Base-by-base conservation (phyloP, 2,329 filamentous ascomycete species). In the Malbranchea zuffiana region DNA sequence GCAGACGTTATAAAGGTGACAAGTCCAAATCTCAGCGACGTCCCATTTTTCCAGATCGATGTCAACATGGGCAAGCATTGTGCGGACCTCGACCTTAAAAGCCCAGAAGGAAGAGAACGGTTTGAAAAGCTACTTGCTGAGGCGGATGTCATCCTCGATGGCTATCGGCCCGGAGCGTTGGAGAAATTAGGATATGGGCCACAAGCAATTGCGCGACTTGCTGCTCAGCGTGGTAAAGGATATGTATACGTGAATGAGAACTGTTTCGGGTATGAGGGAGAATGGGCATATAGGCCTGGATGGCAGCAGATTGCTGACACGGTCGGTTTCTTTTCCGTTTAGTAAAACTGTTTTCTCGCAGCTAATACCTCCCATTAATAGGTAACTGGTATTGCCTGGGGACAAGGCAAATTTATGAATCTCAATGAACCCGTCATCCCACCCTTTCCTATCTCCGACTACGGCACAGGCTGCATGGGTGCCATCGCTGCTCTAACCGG, bases 281-380 rank as follows among this genome's bases (percentile, higher is more conserved):
- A 78, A 41, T 82, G 78, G 78, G 68, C 72, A 1, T 57, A 61
- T 5, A 66, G 78, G 3, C 71, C 76, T 4, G 79, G 79, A 5
- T 83, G 79, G 79, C 79, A 81, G 50, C 77, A 80, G 47, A 81
- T 81, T 46, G 77, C 77, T 11, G 79, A 82, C 51, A 78, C 70
- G 38, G 76, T 68, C 54, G 70, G 70, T 40, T 21, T n/a, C 20
- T 11, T 18, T 12, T 23, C 19, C 11, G 12, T 29, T 24, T n/a
- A n/a, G n/a, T n/a, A n/a, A n/a, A n/a, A n/a, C n/a, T n/a, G n/a
- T 13, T 21, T 3, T 17, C 17, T 19, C 6, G 6, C 12, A 26
- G 3, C 26, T 35, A 30, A 39, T 21, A 4, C 11, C 13, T 15
- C n/a, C n/a, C 16, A 44, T n/a, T n/a, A n/a, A n/a, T 50, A 62